A percentile compares a stretch with the other conserved stretches of the same genome.
These are phyloP conservation scores for Cryptosporidium viatorum DNA, from an alignment of 169 alveolate species.

Conservation along the genomic window DNA sequence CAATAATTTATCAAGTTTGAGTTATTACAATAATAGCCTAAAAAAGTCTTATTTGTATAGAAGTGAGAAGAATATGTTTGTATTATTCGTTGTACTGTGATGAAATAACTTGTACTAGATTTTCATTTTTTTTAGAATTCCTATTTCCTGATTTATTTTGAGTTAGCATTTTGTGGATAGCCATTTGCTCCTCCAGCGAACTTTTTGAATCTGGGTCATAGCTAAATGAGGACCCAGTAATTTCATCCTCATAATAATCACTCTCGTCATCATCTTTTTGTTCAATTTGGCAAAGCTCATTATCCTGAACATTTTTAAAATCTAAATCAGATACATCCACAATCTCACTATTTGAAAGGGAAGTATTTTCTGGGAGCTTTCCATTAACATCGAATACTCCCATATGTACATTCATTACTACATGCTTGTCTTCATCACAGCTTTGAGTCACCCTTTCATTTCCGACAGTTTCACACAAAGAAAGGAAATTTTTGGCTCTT, in stretches of 20 bases:
- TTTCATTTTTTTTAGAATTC: neutral
- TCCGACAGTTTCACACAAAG: conserved; percentile 13
- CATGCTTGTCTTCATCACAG: neutral
- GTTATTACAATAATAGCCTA: neutral
- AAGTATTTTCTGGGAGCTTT: conserved; percentile 4
- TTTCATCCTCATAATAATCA: neutral
- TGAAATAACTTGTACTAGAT: conserved; percentile 39
- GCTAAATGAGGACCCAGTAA: neutral
- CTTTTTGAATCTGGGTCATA: neutral
- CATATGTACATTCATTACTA: conserved; percentile 62
- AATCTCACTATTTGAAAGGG: conserved; percentile 1
- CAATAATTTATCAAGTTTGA: neutral
- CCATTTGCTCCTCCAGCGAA: neutral
- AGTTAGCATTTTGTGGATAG: conserved; percentile 9
- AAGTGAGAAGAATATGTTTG: neutral
- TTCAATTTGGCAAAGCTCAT: conserved; percentile 1
- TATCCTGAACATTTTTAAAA: neutral
- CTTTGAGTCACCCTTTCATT: neutral
- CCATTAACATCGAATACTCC: conserved; percentile 70
- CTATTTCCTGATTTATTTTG: neutral
- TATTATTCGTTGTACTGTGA: conserved; percentile 4
- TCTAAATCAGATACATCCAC: conserved; percentile 26
- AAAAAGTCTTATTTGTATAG: no score
- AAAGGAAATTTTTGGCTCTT: conserved; percentile 47
- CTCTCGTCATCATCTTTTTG: neutral